phyloP scores from a whole-genome alignment of 495 filamentous ascomycete species.

The Xylaria scruposa region DNA sequence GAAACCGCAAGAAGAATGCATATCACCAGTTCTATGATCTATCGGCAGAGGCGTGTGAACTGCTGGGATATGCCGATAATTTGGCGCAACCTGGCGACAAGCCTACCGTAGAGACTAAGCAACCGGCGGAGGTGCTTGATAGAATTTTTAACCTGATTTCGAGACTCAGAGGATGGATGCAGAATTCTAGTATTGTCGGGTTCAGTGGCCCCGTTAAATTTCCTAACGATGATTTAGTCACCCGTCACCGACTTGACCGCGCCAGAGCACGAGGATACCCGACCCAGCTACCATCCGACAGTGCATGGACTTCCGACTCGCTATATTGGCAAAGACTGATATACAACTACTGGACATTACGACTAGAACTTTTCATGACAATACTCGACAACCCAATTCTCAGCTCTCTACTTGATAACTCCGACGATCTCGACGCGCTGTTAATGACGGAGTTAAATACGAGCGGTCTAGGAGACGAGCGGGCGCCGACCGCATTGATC shows the following conservation, averaged over 20 bases:
- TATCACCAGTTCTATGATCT: conserved; percentile 24
- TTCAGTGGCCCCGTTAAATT: conserved; percentile 5
- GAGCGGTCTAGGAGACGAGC: not conserved
- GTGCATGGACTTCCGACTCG: conserved; percentile 15
- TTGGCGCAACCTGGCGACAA: not conserved
- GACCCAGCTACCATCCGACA: not conserved
- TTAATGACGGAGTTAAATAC: not conserved
- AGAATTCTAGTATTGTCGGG: not conserved
- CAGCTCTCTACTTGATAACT: not conserved
- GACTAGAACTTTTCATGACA: conserved; percentile 23
- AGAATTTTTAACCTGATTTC: conserved; percentile 2
- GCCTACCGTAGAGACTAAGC: not conserved
- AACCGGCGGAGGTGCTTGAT: not conserved
- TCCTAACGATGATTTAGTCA: not conserved
- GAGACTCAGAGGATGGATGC: conserved; percentile 5
- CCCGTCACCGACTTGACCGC: conserved; percentile 11
- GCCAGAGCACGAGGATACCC: conserved; percentile 25
- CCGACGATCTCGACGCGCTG: not conserved
- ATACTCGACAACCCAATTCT: conserved; percentile 16
- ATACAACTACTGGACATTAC: conserved; percentile 17
- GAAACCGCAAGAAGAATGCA: conserved; percentile 14
- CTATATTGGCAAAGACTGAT: conserved; percentile 18
- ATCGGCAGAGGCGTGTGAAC: conserved; percentile 6
- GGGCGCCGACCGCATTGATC: not conserved
- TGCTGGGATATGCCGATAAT: conserved; percentile 4